Percentiles rank a stretch among this genome's conserved stretches.
These are phyloP conservation scores for Trypanosoma mega DNA, from an alignment of 208 protist species.

Conservation along the genomic window DNA sequence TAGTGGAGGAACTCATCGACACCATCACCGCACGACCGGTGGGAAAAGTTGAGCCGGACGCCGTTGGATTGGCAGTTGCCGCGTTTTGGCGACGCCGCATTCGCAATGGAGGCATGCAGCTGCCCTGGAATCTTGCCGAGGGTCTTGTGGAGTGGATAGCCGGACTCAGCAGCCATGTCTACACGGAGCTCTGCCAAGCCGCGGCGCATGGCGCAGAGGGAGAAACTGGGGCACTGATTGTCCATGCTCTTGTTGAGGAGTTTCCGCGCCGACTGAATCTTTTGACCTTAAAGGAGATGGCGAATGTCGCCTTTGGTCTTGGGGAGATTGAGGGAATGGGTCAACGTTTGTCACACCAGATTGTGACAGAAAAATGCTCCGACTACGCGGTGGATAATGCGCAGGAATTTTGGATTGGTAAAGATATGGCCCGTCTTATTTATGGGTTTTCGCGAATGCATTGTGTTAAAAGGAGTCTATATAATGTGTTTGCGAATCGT, in stretches of 20 bases:
- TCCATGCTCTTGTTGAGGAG: slow-evolving; percentile 32
- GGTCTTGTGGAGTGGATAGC: background rate
- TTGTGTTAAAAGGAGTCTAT: slow-evolving; percentile 74
- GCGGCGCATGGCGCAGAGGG: background rate
- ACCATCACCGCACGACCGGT: background rate
- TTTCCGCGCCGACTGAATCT: slow-evolving; percentile 45
- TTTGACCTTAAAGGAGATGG: slow-evolving; percentile 51
- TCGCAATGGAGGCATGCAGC: too few species aligned
- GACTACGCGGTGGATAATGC: slow-evolving; percentile 77
- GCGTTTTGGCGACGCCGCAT: background rate
- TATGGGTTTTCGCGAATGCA: slow-evolving; percentile 77
- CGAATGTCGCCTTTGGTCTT: slow-evolving; percentile 48
- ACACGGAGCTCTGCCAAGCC: background rate
- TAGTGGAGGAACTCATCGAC: background rate
- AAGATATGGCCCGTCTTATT: slow-evolving; percentile 58
- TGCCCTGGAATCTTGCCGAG: too few species aligned
- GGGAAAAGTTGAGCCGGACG: background rate
- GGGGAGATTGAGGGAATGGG: slow-evolving; percentile 55
- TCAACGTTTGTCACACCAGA: slow-evolving; percentile 67
- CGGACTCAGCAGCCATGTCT: background rate
- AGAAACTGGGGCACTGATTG: slow-evolving; percentile 2
- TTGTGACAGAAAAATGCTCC: slow-evolving; percentile 54
- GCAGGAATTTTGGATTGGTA: slow-evolving; percentile 61
- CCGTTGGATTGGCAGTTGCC: background rate
- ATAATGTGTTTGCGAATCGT: slow-evolving; percentile 57